Conservation (phyloP, 192 early-diverging fungal species). For the Coemansia sp. region DNA sequence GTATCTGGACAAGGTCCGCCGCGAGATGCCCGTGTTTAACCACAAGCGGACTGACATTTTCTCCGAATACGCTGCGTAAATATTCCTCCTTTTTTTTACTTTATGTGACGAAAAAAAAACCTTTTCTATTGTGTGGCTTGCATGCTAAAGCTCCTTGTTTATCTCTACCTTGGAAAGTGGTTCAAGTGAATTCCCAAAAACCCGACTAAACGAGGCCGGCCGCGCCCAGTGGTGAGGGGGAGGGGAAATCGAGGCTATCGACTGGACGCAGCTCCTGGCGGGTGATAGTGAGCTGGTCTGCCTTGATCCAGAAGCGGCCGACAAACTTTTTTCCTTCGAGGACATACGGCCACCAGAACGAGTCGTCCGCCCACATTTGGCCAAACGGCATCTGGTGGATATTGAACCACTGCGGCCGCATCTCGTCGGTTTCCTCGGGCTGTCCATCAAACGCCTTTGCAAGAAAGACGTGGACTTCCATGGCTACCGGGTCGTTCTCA, state of each 20-base stretch:
- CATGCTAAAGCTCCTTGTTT: background rate
- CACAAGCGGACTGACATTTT: slow-evolving; percentile 70
- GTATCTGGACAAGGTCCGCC: slow-evolving; percentile 59
- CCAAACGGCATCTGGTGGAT: slow-evolving; percentile 60
- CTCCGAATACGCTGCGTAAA: slow-evolving; percentile 13
- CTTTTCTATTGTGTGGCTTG: too few species aligned
- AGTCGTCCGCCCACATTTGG: slow-evolving; percentile 74
- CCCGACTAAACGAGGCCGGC: too few species aligned
- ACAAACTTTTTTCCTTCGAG: slow-evolving; percentile 47
- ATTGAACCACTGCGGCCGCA: slow-evolving; percentile 71
- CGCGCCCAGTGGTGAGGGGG: background rate
- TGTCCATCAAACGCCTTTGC: slow-evolving; percentile 49
- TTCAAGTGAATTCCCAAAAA: background rate
- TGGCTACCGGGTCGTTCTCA: slow-evolving; percentile 58
- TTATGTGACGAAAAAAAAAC: background rate
- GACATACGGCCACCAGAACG: slow-evolving; percentile 63
- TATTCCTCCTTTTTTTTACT: background rate
- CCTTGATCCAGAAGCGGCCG: slow-evolving; percentile 56
- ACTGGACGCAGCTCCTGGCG: slow-evolving; percentile 18
- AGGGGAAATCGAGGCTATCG: slow-evolving; percentile 11
- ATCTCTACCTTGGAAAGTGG: slow-evolving; percentile 4
- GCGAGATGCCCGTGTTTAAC: slow-evolving; percentile 71
- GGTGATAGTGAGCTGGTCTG: slow-evolving; percentile 37
- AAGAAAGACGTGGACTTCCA: slow-evolving; percentile 69
- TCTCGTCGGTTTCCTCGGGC: slow-evolving; percentile 69